Evolutionary conservation across 73 alveolate genomes (phyloP).

Genomic region (Tetrahymena malaccensis): DNA sequence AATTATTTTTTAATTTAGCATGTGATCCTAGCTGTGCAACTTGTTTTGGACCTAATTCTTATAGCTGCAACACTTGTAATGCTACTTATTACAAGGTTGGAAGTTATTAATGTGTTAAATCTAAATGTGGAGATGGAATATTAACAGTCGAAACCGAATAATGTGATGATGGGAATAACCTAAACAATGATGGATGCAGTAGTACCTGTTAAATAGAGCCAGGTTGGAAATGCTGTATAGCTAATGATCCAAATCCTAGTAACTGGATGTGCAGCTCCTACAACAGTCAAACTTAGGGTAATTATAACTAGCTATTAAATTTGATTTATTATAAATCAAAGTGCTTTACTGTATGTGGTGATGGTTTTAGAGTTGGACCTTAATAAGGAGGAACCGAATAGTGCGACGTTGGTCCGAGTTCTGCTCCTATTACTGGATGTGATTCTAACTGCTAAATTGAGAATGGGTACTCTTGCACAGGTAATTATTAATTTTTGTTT

Average conservation of each 20-base stretch:
- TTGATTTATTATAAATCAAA: neutral
- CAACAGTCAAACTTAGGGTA: neutral
- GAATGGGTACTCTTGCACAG: neutral
- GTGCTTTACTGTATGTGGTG: neutral
- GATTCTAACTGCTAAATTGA: neutral
- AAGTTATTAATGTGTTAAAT: neutral
- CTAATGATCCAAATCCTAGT: neutral
- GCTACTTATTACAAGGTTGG: neutral
- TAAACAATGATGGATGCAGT: neutral
- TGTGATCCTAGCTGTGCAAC: neutral
- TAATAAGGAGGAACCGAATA: neutral
- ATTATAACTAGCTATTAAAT: neutral
- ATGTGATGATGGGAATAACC: neutral
- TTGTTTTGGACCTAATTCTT: neutral
- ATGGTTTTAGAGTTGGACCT: neutral
- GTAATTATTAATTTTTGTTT: neutral
- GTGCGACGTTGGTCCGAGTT: neutral
- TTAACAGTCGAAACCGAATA: neutral
- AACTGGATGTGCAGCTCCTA: neutral
- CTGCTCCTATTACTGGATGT: neutral
- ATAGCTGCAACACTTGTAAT: neutral
- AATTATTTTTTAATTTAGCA: neutral
- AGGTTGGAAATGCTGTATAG: neutral
- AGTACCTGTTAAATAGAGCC: neutral
- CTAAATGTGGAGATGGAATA: neutral